These are phyloP conservation scores for Alectoria sarmentosa DNA, from an alignment of 495 filamentous ascomycete genomes.

Conservation along the genomic window DNA sequence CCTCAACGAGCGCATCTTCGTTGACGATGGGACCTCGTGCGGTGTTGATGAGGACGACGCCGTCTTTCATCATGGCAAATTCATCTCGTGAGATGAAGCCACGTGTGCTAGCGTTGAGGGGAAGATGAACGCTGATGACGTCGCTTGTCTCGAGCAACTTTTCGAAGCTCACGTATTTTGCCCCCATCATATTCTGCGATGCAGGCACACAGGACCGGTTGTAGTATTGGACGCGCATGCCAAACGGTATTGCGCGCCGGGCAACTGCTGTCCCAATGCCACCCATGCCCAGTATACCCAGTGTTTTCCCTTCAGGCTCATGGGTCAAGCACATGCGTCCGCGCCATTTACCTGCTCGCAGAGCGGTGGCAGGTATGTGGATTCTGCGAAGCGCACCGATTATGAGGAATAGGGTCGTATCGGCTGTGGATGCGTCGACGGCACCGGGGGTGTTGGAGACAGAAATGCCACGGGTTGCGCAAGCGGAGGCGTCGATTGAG, in stretches of 20 bases:
- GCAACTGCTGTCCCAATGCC: conserved; percentile 73
- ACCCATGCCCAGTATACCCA: conserved; percentile 82
- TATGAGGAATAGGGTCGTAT: conserved; percentile 64
- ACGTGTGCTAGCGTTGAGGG: conserved; percentile 61
- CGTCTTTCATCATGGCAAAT: conserved; percentile 59
- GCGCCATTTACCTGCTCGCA: conserved; percentile 54
- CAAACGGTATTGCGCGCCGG: conserved; percentile 60
- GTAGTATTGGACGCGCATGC: conserved; percentile 65
- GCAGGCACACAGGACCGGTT: conserved; percentile 53
- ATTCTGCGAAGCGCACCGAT: conserved; percentile 62
- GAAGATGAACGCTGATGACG: conserved; percentile 70
- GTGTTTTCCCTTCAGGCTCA: conserved; percentile 62
- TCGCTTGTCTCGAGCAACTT: conserved; percentile 56
- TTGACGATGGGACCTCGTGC: conserved; percentile 70
- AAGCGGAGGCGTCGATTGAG: conserved; percentile 67
- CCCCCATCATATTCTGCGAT: conserved; percentile 37
- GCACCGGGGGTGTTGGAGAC: conserved; percentile 63
- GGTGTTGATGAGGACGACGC: conserved; percentile 60
- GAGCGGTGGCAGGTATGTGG: conserved; percentile 53
- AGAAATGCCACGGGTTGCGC: conserved; percentile 52
- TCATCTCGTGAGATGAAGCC: conserved; percentile 57
- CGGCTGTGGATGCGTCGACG: conserved; percentile 65
- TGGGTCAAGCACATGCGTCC: conserved; percentile 49
- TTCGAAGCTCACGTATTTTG: conserved; percentile 26
- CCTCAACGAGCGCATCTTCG: conserved; percentile 58